Evolutionary conservation across 441 rosid species (phyloP), one percentile per base, ranked within the genome.

Genomic region (Populus hybrid): DNA sequence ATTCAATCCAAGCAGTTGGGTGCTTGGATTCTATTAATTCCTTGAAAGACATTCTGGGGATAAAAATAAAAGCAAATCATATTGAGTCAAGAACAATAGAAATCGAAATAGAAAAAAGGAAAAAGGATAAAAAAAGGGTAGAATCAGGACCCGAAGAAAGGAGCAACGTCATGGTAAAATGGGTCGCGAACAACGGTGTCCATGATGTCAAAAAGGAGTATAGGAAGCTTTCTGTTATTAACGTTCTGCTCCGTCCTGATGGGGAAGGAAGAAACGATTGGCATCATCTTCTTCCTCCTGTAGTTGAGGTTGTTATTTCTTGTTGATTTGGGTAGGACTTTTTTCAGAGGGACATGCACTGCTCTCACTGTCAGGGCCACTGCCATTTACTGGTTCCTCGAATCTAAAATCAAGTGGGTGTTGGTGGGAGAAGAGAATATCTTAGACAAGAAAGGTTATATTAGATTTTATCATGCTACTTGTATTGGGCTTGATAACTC

Each of bases 181-280:
- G 98, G 98, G 85, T 91, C 98, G 36, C 94, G 97, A 84, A 94
- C 98, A 70, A 93, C 84, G 57, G 98, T 94, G 90, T 93, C 98
- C 98, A 94, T 94, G 73, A 94, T 86, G 84, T 91, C 97, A 76
- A 95, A 93, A 67, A 93, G 95, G 85, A 91, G 83, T 1, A 92
- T 70, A 28, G 97, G 95, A 63, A 89, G 97, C 88, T 87, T 87
- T 79, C 97, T 80, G 40, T 34, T 23, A 5, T 46, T 3, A 7
- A 42, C 59, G 0, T 10, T 69, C 19, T n/a, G 53, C 63, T 75
- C 34, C 30, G 16, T 42, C 0, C 67, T 23, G n/a, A 42, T 67
- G 28, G 40, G 30, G 64, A 35, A 21, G 32, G 26, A 9, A 46
- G 79, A 14, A 12, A 72, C 5, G n/a, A 59, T 18, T 14, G 30